Conservation (phyloP, 2,329 filamentous ascomycete species). For the Ceratocystis ficicola region DNA sequence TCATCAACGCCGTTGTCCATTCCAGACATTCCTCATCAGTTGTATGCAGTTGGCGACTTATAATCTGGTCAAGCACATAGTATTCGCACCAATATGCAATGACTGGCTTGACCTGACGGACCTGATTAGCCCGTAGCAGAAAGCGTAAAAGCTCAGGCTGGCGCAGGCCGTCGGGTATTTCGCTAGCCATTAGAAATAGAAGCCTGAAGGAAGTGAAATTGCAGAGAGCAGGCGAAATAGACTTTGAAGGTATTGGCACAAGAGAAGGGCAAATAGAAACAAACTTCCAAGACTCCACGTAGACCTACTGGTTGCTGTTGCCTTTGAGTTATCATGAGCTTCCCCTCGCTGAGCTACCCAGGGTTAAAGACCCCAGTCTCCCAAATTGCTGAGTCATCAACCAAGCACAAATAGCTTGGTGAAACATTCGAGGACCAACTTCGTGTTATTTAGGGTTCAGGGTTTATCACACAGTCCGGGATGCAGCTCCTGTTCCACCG, state of each 20-base stretch:
- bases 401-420: background rate
- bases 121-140: slow-evolving; percentile 68
- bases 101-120: slow-evolving; percentile 74
- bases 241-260: background rate
- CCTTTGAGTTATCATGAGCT: background rate
- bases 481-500: background rate
- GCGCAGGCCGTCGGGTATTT: slow-evolving; percentile 61
- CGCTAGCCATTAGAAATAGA: slow-evolving; percentile 23
- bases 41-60: slow-evolving; percentile 66
- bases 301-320: background rate
- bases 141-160: slow-evolving; percentile 74
- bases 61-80: slow-evolving; percentile 85
- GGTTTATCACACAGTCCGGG: background rate
- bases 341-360: background rate
- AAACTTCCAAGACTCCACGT: background rate
- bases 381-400: background rate
- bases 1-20: slow-evolving; percentile 78
- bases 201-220: background rate
- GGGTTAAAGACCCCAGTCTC: background rate
- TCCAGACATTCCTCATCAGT: slow-evolving; percentile 62
- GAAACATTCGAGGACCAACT: background rate
- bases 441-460: background rate
- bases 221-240: background rate
- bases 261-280: background rate
- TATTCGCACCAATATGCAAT: slow-evolving; percentile 94